A percentile compares a stretch with the other conserved stretches of the same genome.
phyloP scores from a whole-genome alignment of 148 eudicot species.

The Rhododendron griersonianum region DNA sequence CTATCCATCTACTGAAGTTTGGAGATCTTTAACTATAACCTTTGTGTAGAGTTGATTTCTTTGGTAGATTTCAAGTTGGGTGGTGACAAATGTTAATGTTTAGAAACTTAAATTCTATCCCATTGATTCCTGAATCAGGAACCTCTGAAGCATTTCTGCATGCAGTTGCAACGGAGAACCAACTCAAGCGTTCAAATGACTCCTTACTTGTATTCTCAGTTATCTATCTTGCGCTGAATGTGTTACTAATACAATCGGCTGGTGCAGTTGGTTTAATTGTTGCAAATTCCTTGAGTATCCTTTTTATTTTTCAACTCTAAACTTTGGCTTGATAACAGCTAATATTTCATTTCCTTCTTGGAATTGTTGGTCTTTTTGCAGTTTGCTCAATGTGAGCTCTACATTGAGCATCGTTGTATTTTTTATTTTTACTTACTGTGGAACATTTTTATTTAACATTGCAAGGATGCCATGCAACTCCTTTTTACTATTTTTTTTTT shows the following conservation, averaged over 20 bases:
- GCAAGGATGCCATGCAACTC: not conserved
- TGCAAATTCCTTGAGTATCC: conserved; percentile 98
- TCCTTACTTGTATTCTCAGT: conserved; percentile 74
- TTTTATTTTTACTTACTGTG: not conserved
- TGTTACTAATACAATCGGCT: conserved; percentile 74
- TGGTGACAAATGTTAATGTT: not conserved
- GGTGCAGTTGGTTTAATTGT: conserved; percentile 90
- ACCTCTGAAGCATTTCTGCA: conserved; percentile 97
- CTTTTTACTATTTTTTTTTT: conserved; percentile 2
- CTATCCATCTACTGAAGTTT: not conserved
- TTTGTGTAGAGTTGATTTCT: not conserved
- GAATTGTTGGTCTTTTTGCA: not conserved
- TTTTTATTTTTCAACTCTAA: conserved; percentile 12
- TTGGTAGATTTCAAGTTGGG: not conserved
- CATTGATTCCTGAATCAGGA: conserved; percentile 50
- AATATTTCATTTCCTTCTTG: not conserved
- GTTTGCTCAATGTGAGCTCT: conserved; percentile 1
- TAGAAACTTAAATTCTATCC: not conserved
- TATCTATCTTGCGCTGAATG: conserved; percentile 66
- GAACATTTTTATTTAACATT: not conserved
- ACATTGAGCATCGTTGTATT: not conserved
- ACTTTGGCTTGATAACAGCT: not conserved
- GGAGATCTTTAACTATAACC: not conserved
- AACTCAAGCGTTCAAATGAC: conserved; percentile 84
- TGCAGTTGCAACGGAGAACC: conserved; percentile 82